Evolutionary conservation across 2,329 filamentous ascomycete genomes (phyloP).

Genomic region (Chalara sp.): DNA sequence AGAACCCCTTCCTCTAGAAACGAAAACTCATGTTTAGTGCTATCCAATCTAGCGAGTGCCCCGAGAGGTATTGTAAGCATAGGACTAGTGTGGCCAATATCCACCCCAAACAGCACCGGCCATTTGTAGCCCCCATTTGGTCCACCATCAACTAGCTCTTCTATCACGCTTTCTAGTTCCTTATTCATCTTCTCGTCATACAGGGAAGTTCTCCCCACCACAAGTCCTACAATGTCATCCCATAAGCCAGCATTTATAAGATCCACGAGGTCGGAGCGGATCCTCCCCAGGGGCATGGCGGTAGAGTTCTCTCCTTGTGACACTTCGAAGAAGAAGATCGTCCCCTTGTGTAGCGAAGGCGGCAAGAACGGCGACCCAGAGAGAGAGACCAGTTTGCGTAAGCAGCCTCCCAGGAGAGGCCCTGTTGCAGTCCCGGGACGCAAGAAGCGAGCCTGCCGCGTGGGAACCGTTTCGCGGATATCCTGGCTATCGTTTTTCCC

Average conservation of each 20-base stretch:
- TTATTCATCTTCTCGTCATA: background rate
- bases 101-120: background rate
- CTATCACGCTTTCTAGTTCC: background rate
- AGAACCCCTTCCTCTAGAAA: background rate
- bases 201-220: background rate
- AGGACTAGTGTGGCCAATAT: slow-evolving; percentile 6
- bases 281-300: background rate
- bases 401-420: background rate
- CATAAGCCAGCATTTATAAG: background rate
- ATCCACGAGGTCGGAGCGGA: background rate
- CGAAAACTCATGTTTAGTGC: background rate
- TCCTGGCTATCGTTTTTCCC: too few relatives aligned
- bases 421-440: background rate
- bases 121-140: background rate
- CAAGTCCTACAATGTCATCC: background rate
- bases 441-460: too few relatives aligned
- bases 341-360: background rate
- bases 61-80: slow-evolving; percentile 14
- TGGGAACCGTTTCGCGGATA: too few relatives aligned
- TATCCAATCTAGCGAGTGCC: slow-evolving; percentile 9
- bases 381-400: background rate
- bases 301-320: background rate
- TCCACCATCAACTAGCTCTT: background rate
- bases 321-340: background rate
- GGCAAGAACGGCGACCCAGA: background rate